Percentiles rank a stretch among this genome's conserved stretches.
These are phyloP conservation scores for Wallacemonas rigidus DNA, from an alignment of 208 protist species.

Conservation along the genomic window DNA sequence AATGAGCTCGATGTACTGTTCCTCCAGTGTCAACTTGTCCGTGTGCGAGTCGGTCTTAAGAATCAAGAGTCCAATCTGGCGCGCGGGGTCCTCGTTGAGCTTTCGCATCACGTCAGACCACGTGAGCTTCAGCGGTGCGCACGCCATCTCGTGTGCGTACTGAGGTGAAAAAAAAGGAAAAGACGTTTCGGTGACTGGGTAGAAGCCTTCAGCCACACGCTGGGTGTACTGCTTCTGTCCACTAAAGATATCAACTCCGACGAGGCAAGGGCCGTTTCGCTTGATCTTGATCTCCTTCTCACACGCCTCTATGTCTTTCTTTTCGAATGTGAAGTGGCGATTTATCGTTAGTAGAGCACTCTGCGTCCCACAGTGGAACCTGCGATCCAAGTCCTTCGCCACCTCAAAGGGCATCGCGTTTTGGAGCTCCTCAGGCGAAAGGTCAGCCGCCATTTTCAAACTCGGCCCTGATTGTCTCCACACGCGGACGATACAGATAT, in stretches of 20 bases:
- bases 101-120: slow-evolving; percentile 33
- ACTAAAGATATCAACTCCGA: slow-evolving; percentile 48
- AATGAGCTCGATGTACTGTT: slow-evolving; percentile 51
- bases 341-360: slow-evolving; percentile 33
- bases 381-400: background rate
- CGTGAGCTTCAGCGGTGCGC: slow-evolving; percentile 24
- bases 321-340: slow-evolving; percentile 28
- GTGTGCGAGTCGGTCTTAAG: slow-evolving; percentile 25
- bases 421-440: no score
- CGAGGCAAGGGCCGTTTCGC: slow-evolving; percentile 35
- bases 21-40: slow-evolving; percentile 6
- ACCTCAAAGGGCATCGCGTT: background rate
- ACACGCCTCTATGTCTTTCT: slow-evolving; percentile 14
- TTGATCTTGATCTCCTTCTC: slow-evolving; percentile 31
- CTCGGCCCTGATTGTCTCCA: no score
- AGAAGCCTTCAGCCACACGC: slow-evolving; percentile 9
- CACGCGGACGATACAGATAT: no score
- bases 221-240: slow-evolving; percentile 43
- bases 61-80: slow-evolving; percentile 30
- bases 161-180: slow-evolving; percentile 28
- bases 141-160: slow-evolving; percentile 14
- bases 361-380: slow-evolving; percentile 29
- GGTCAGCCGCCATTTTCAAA: no score
- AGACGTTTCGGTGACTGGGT: slow-evolving; percentile 15
- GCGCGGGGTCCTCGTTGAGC: slow-evolving; percentile 20